Evolutionary conservation across 345 rosid genomes (phyloP), one percentile per base, ranked within the genome.

Genomic region (Eutrema yunnanense): DNA sequence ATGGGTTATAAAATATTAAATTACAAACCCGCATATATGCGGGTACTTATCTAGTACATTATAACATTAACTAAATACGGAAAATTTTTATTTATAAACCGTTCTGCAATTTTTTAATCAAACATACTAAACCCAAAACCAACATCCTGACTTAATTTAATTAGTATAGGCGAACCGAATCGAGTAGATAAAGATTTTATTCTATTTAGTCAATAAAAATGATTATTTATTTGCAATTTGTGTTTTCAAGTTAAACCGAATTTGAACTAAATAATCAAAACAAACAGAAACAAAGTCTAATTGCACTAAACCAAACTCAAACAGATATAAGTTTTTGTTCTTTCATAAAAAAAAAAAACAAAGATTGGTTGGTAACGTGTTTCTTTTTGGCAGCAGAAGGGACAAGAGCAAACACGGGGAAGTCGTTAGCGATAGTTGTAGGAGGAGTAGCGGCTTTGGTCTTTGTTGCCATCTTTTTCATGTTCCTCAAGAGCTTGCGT

Each of bases 391-490:
- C 58, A 72, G 69, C 60, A 50, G 79, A 65, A 78, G 76, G 58
- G 30, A 50, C 29, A 51, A 50, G 50, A 14, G 63, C 9, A 6
- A 72, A 63, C 6, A 47, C 76, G 0, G 89, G 86, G 32, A 87
- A 82, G 69, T 55, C 62, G 9, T 44, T 83, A 53, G 96, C 96
- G 62, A 84, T 92, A 48, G 84, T 83, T 19, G 14, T 88, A 76
- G 98, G 98, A 83, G 96, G 66, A 63, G 87, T 67, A 22, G 96
- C 77, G 6, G 89, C 82, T 64, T 38, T 90, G 74, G 61, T 49
- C 59, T 44, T 77, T 46, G 84, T 69, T 30, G 81, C 82, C 8
- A 36, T 87, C 6, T 62, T 88, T 10, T 40, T 83, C 2, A 19
- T 67, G 75, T 50, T 78, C 26, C 33, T 86, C 59, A 86, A 72